Base-by-base conservation (phyloP, 768 basidiomycete genomes). In the Brasilioporus rufonigricans region DNA sequence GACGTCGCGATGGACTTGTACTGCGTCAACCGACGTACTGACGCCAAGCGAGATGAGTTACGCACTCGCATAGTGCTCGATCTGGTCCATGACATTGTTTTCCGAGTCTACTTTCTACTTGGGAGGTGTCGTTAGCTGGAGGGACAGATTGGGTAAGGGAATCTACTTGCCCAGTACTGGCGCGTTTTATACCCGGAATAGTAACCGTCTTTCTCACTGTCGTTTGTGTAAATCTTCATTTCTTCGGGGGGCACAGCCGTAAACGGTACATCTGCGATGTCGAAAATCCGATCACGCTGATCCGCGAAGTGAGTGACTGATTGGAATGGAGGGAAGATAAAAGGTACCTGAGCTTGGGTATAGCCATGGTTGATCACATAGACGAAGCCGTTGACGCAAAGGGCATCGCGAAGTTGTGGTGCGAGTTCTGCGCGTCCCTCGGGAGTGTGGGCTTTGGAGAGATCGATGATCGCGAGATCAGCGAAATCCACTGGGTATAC, bases 41-140 rank as follows among this genome's bases (percentile, higher is more conserved):
- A n/a, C 1, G 14, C 14, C 8, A 24, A 21, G 1, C 18, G 21
- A 33, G 48, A 23, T 24, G 11, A 29, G 26, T 9, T 1, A 65
- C 79, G 31, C 53, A 85, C 84, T 70, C 58, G 77, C 80, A 60
- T 86, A 86, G 35, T 81, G 75, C 57, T 86, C 84, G 19, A 86
- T 68, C 58, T 86, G 82, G 62, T 87, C 85, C n/a, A 64, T 75
- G 29, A 87, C 78, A 5, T 82, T 81, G n/a, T 56, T 57, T 0
- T 57, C 51, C 5, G 76, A 73, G 43, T 80, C 80, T 23, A 86
- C 78, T 49, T 81, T 79, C 85, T 86, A 48, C 2, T n/a, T 32
- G 35, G 29, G 4, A 40, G 44, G 39, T 9, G 23, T 33, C 18
- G 19, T 21, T 13, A 32, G 12, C 26, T 5, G 11, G 29, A 24